Percentiles rank a stretch among this genome's conserved stretches.
phyloP scores from a whole-genome alignment of 2,329 filamentous ascomycete genomes.

The Cryphonectria nitschkei region DNA sequence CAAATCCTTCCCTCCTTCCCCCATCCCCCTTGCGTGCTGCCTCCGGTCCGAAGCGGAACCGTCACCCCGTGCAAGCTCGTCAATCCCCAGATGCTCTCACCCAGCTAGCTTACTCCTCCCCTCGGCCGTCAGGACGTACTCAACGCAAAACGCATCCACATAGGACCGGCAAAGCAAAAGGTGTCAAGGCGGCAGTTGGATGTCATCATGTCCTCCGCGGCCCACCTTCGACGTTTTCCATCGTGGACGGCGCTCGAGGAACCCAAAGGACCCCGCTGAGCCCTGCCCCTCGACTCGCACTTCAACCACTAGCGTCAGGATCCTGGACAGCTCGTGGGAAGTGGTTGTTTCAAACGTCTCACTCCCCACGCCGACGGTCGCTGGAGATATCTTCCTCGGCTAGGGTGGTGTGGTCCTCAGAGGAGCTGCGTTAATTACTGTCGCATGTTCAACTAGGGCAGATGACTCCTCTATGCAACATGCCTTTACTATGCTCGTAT shows the following conservation, averaged over 20 bases:
- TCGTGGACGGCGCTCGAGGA: neutral
- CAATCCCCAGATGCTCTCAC: neutral
- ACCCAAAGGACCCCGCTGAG: too few relatives aligned
- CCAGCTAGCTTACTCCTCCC: neutral
- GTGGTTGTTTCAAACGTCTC: slow-evolving; percentile 4
- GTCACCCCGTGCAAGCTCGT: neutral
- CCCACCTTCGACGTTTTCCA: slow-evolving; percentile 10
- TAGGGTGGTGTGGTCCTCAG: slow-evolving; percentile 1
- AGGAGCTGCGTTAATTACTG: neutral
- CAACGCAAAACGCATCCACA: neutral
- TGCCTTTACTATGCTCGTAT: neutral
- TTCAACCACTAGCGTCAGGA: neutral
- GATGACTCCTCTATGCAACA: neutral
- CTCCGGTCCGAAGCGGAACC: neutral
- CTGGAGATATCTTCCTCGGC: neutral
- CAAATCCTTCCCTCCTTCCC: neutral
- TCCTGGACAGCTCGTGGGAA: neutral
- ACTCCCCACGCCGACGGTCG: neutral
- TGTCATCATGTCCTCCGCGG: neutral
- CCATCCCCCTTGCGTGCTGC: neutral
- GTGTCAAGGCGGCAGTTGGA: neutral
- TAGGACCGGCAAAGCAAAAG: neutral
- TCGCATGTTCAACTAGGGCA: neutral
- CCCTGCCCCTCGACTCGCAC: neutral
- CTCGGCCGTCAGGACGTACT: neutral